Evolutionary conservation across 2,329 filamentous ascomycete genomes (phyloP), one percentile per base, ranked within the genome.

Genomic region (Gaeumannomyces sp.): DNA sequence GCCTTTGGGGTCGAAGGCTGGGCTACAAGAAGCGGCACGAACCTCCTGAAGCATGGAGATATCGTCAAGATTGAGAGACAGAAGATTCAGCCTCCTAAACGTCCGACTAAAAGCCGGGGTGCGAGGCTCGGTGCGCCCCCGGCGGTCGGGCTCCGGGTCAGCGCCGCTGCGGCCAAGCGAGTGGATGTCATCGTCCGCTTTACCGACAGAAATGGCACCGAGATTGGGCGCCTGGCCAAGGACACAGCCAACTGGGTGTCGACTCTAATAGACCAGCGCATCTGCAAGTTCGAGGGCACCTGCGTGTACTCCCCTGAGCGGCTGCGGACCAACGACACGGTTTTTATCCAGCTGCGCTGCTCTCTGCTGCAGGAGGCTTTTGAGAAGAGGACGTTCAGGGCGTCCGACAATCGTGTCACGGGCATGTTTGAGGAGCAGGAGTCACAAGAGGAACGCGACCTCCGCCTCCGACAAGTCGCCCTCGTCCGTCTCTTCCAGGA

Each of bases 241-340:
- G 93, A 98, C 45, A 88, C 87, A 6, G 93, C 95, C 4, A 86
- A 88, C 66, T 99, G 95, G 93, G 91, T 98, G 7, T 97, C 95
- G 4, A 89, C 93, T 0, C 78, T 99, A 69, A 87, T 98, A 63
- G 95, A 99, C 72, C 93, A 98, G 74, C 89, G 90, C 38, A 84
- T 97, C 4, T 97, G 93, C 79, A 85, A 79, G 28, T 96, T 99
- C 67, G 91, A 96, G 69, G 95, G 91, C 7, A 87, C 85, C 16
- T 97, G 93, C 71, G 92, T 99, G 1, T 98, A 91, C 75, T 91
- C 91, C 0, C 93, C 93, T 0, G 94, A 98, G 65, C 82, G 86
- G 60, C 77, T 98, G 61, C 84, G 91, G 62, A 95, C 93, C 11
- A 97, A 96, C 72, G 95, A 99, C 71, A 98, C 93, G 0, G 84